Conservation (phyloP, 768 basidiomycete species). For the Serendipita sp. region DNA sequence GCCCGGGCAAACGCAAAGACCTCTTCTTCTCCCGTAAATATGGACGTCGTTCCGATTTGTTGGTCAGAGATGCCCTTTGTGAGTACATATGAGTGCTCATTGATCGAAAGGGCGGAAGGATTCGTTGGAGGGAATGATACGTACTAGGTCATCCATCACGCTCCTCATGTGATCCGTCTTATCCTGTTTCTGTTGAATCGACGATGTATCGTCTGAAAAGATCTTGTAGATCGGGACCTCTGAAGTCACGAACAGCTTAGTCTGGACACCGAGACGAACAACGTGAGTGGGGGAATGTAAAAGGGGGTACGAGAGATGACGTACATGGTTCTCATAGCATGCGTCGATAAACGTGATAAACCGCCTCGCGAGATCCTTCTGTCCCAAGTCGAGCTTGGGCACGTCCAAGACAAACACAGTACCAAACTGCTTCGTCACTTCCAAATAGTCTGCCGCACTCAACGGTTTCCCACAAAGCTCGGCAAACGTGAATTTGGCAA, state of each 20-base stretch:
- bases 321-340: constrained; percentile 79
- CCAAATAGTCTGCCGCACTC: constrained; percentile 90
- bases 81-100: background rate
- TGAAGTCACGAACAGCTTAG: constrained; percentile 80
- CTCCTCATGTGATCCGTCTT: constrained; percentile 77
- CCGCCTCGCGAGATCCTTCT: constrained; percentile 81
- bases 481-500: constrained; percentile 75
- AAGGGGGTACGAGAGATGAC: constrained; percentile 2
- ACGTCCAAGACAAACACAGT: constrained; percentile 81
- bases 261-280: constrained; percentile 26
- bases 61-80: constrained; percentile 60
- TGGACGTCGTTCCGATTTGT: constrained; percentile 62
- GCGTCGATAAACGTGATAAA: constrained; percentile 98
- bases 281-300: background rate
- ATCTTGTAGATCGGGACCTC: constrained; percentile 83
- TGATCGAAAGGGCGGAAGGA: constrained; percentile 6
- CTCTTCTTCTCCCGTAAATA: constrained; percentile 95
- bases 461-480: constrained; percentile 79
- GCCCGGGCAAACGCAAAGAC: constrained; percentile 93
- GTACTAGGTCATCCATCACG: constrained; percentile 90
- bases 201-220: constrained; percentile 54
- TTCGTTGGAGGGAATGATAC: constrained; percentile 15
- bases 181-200: constrained; percentile 18
- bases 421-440: constrained; percentile 73
- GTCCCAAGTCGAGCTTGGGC: constrained; percentile 69